Evolutionary conservation across 176 grass and related monocot genomes (phyloP), one percentile per base, ranked within the genome.

Genomic region (Pharus latifolius): DNA sequence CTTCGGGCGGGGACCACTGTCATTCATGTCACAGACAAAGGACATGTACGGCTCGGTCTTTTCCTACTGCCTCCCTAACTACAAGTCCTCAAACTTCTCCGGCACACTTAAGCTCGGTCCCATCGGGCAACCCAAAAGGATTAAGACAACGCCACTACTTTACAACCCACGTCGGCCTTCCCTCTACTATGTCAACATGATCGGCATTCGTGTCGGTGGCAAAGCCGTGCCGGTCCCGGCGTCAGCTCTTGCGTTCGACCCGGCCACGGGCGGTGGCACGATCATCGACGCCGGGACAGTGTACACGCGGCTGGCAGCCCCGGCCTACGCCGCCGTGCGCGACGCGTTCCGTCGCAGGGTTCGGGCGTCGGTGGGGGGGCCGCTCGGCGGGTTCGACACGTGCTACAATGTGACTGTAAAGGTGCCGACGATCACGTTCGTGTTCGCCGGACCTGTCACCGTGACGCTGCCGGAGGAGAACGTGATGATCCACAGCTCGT

Each of bases 31-130:
- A 2, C 92, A 96, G 49, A 91, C 84, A 9, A 88, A 67, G 24
- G 61, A 67, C 53, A 70, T 80, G 11, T 96, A 88, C 27, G 78
- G 65, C 1, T 69, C 71, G 3, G 83, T 84, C 46, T 96, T 91
- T 78, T 96, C 92, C 32, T 96, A 96, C 81, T 96, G 88, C 66
- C 85, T 91, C 1, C 92, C 92, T 0, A 96, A 48, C 79, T 96
- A 91, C 78, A 96, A 67, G 33, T 86, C 84, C 2, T 66, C 86
- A 20, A 88, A 91, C 51, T 96, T 96, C 78, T 88, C 88, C 0
- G 92, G 88, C 29, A 85, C 92, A 2, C 84, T 96, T 0, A 74
- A 76, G 35, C 92, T 96, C 3, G 92, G 92, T 0, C 71, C 78
- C 17, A 12, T 73, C 0, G 88, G 82, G 9, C 92, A 96, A 28